phyloP scores from a whole-genome alignment of 139 green algal genomes.

The Coccomyxa sp. region DNA sequence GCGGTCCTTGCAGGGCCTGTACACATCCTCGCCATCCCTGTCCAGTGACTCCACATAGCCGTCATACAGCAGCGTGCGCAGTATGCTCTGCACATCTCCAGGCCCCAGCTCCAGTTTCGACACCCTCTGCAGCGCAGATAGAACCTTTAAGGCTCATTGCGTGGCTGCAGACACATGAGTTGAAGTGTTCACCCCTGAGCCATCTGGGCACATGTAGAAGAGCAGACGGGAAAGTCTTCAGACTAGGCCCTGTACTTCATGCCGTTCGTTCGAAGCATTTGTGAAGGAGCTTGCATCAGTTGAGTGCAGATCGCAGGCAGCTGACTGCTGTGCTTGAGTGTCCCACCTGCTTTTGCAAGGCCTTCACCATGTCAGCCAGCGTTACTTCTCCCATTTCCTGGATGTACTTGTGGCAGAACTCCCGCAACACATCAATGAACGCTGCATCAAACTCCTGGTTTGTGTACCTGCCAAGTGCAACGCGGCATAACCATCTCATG shows the following conservation, averaged over 20 bases:
- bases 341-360: slow-evolving; percentile 50
- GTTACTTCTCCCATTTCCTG: slow-evolving; percentile 33
- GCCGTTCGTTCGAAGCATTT: too few relatives aligned
- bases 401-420: slow-evolving; percentile 61
- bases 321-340: too few relatives aligned
- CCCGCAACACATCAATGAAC: slow-evolving; percentile 75
- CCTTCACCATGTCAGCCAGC: slow-evolving; percentile 49
- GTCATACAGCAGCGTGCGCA: slow-evolving; percentile 80
- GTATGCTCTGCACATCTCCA: slow-evolving; percentile 67
- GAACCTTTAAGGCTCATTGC: background rate
- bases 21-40: slow-evolving; percentile 29
- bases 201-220: too few relatives aligned
- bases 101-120: slow-evolving; percentile 50
- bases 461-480: slow-evolving; percentile 69
- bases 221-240: too few relatives aligned
- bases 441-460: slow-evolving; percentile 83
- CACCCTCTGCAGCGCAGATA: slow-evolving; percentile 6
- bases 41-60: slow-evolving; percentile 57
- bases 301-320: too few relatives aligned
- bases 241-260: too few relatives aligned
- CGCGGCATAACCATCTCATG: too few relatives aligned
- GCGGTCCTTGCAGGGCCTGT: background rate
- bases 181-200: background rate
- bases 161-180: background rate
- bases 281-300: too few relatives aligned